Percentiles rank a stretch among this genome's conserved stretches.
Conservation (phyloP, 305 asterid genomes). For the Solanum hybrid region DNA sequence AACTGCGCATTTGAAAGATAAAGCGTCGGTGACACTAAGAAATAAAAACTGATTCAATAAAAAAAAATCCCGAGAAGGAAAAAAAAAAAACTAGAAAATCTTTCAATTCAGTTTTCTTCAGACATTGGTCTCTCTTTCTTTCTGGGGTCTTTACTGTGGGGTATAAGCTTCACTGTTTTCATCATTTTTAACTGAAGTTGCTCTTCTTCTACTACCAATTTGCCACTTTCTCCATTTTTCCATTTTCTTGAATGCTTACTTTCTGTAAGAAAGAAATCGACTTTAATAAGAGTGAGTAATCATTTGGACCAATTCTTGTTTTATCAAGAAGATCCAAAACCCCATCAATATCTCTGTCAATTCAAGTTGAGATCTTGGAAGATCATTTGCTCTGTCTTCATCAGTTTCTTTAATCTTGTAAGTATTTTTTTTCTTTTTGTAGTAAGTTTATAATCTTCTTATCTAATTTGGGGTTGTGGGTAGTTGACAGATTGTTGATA, state of each 20-base stretch:
- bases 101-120: background rate
- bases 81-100: background rate
- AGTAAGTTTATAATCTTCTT: background rate
- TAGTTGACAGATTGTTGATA: background rate
- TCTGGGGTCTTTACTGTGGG: background rate
- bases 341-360: background rate
- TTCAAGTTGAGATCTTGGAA: conserved; percentile 10
- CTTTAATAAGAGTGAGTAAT: background rate
- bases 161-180: background rate
- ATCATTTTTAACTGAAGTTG: background rate
- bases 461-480: background rate
- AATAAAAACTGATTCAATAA: background rate
- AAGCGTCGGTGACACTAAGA: conserved; percentile 3
- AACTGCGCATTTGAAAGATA: background rate
- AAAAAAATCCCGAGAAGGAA: background rate
- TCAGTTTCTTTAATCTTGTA: background rate
- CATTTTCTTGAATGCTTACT: background rate
- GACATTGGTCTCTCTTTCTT: background rate
- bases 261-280: background rate
- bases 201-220: background rate
- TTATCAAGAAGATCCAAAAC: background rate
- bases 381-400: background rate
- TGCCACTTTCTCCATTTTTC: background rate
- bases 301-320: background rate
- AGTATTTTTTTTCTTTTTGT: background rate